A percentile compares a stretch with the other conserved stretches of the same genome.
Conservation (phyloP, 1,284 basidiomycete genomes). For the Vanrija sp. region DNA sequence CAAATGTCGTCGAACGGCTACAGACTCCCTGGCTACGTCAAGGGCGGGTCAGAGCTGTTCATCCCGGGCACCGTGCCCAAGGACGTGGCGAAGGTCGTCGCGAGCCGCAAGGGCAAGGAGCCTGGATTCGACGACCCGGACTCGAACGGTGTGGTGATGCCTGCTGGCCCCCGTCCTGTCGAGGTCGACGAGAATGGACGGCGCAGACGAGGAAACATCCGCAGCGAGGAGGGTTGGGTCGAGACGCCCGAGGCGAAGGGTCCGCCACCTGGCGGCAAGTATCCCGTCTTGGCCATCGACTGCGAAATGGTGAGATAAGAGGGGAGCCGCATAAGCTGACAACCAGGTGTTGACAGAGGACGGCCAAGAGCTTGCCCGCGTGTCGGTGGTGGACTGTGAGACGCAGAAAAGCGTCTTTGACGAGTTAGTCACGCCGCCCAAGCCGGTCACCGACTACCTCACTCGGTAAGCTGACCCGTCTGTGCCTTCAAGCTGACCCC, state of each 20-base stretch:
- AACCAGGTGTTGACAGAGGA: conserved; percentile 73
- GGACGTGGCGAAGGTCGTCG: conserved; percentile 7
- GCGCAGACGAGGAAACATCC: conserved; percentile 51
- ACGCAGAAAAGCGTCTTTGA: conserved; percentile 73
- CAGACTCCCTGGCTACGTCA: conserved; percentile 72
- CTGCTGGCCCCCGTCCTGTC: conserved; percentile 1
- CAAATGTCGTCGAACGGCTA: conserved; percentile 91
- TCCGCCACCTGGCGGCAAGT: conserved; percentile 29
- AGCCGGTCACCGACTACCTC: conserved; percentile 78
- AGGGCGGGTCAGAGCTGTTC: conserved; percentile 31
- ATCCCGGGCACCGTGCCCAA: conserved; percentile 28
- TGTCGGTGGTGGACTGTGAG: conserved; percentile 73
- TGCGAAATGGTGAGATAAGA: conserved; percentile 78
- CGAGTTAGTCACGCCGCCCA: conserved; percentile 75
- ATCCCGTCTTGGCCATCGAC: conserved; percentile 59
- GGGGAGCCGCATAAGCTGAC: background rate
- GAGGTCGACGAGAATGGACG: conserved; percentile 11
- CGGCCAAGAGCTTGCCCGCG: conserved; percentile 78
- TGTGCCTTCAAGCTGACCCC: conserved; percentile 5
- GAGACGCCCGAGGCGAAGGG: conserved; percentile 62
- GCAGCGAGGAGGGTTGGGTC: conserved; percentile 58
- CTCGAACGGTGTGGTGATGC: background rate
- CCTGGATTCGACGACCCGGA: background rate
- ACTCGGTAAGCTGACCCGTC: conserved; percentile 58
- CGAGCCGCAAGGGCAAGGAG: conserved; percentile 4